phyloP scores from a whole-genome alignment of 2,329 filamentous ascomycete genomes.

The Graphiopsis chlorocephala region DNA sequence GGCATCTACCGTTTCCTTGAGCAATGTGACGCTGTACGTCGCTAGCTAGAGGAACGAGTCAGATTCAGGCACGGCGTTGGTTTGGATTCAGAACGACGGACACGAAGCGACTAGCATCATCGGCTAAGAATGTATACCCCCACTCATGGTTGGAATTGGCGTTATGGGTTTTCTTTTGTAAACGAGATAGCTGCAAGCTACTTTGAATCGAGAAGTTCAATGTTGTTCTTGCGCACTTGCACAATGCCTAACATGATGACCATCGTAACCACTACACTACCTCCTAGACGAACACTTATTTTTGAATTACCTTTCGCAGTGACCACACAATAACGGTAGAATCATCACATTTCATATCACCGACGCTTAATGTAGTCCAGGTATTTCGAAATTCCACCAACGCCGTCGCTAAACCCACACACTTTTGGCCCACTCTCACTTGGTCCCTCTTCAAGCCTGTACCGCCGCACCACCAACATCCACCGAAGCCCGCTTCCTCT shows the following conservation, averaged over 20 bases:
- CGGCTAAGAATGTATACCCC: background rate
- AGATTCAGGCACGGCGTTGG: background rate
- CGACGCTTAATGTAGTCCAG: background rate
- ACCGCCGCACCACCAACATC: slow-evolving; percentile 4
- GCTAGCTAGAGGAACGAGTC: slow-evolving; percentile 17
- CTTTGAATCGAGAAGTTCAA: background rate
- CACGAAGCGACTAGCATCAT: background rate
- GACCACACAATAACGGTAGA: background rate
- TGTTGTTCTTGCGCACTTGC: background rate
- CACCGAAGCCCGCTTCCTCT: slow-evolving; percentile 7
- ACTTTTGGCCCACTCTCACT: background rate
- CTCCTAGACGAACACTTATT: no score
- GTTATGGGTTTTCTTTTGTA: background rate
- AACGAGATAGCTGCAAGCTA: background rate
- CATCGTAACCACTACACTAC: no score
- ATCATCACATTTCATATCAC: background rate
- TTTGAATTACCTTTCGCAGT: background rate
- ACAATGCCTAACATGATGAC: background rate
- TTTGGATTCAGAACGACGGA: background rate
- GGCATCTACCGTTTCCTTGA: slow-evolving; percentile 66
- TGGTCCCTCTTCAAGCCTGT: background rate
- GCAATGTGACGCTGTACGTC: slow-evolving; percentile 55
- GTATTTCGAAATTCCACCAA: slow-evolving; percentile 2
- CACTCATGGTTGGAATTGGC: background rate
- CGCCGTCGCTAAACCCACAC: slow-evolving; percentile 5